Percentiles rank a stretch among this genome's conserved stretches.
phyloP scores from a whole-genome alignment of 164 flowering plant genomes.

The Paratinospora sagittata region DNA sequence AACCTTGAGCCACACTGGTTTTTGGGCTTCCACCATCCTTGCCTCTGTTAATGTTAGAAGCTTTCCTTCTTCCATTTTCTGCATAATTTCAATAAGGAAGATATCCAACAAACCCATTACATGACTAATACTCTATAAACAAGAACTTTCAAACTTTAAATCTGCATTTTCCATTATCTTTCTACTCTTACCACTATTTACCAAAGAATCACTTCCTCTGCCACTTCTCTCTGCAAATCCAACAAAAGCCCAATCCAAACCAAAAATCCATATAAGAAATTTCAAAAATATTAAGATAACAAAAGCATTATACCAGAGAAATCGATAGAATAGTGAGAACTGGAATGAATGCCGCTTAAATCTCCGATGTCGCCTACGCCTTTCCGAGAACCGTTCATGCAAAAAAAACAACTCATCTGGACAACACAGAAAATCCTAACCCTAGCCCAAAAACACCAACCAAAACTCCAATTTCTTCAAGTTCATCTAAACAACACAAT shows the following conservation, averaged over 20 bases:
- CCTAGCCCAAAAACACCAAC: neutral
- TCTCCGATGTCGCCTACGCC: conserved; percentile 21
- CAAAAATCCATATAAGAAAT: neutral
- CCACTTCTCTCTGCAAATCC: conserved; percentile 25
- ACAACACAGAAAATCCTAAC: neutral
- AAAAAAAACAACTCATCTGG: conserved; percentile 24
- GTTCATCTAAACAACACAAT: neutral
- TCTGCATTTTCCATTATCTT: too few relatives aligned
- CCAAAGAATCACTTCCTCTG: conserved; percentile 15
- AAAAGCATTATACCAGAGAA: conserved; percentile 8
- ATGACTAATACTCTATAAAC: neutral
- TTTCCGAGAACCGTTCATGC: conserved; percentile 22
- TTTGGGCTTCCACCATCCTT: too few relatives aligned
- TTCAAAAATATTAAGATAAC: neutral
- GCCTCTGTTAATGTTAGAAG: conserved; percentile 6
- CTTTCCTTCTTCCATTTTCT: conserved; percentile 10
- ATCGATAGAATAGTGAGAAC: conserved; percentile 2
- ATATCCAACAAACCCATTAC: neutral
- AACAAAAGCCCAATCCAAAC: neutral
- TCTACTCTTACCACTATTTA: conserved; percentile 23
- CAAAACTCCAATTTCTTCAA: neutral
- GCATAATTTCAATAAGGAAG: conserved; percentile 4
- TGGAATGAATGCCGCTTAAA: neutral
- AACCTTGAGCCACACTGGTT: conserved; percentile 59
- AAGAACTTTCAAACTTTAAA: neutral